phyloP scores from a whole-genome alignment of 805 yeast species.

The Wickerhamomyces kurtzmanii region DNA sequence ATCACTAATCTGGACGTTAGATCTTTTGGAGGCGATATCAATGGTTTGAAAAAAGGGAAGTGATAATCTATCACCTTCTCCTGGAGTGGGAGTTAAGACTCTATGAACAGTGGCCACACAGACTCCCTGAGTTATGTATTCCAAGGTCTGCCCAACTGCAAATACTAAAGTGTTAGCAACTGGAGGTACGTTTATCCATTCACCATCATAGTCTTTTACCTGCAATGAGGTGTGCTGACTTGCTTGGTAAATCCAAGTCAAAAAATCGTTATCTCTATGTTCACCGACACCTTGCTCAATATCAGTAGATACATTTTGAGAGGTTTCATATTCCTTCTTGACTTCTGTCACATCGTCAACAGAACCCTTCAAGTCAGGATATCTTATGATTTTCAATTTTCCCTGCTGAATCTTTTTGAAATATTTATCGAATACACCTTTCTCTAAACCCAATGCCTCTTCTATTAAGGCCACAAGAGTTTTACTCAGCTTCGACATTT shows the following conservation, averaged over 20 bases:
- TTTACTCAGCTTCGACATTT: slow-evolving; percentile 33
- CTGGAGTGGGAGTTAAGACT: slow-evolving; percentile 33
- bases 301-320: slow-evolving; percentile 16
- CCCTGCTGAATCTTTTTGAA: slow-evolving; percentile 42
- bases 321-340: slow-evolving; percentile 15
- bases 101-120: slow-evolving; percentile 53
- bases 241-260: slow-evolving; percentile 54
- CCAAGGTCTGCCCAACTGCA: slow-evolving; percentile 52
- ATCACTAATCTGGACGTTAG: no score
- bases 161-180: slow-evolving; percentile 39
- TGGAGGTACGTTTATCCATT: slow-evolving; percentile 48
- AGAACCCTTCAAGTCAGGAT: no score
- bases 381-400: slow-evolving; percentile 45
- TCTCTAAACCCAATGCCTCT: slow-evolving; percentile 42
- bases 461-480: slow-evolving; percentile 36
- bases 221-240: slow-evolving; percentile 39
- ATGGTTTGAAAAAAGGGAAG: slow-evolving; percentile 15
- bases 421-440: slow-evolving; percentile 33
- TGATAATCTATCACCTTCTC: slow-evolving; percentile 13
- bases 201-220: slow-evolving; percentile 43
- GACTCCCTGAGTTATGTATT: slow-evolving; percentile 47
- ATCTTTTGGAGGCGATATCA: slow-evolving; percentile 7
- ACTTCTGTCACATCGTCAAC: no score
- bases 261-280: slow-evolving; percentile 56
- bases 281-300: slow-evolving; percentile 49